These are phyloP conservation scores for Aleurites moluccanus DNA, from an alignment of 441 rosid species.

Conservation along the genomic window DNA sequence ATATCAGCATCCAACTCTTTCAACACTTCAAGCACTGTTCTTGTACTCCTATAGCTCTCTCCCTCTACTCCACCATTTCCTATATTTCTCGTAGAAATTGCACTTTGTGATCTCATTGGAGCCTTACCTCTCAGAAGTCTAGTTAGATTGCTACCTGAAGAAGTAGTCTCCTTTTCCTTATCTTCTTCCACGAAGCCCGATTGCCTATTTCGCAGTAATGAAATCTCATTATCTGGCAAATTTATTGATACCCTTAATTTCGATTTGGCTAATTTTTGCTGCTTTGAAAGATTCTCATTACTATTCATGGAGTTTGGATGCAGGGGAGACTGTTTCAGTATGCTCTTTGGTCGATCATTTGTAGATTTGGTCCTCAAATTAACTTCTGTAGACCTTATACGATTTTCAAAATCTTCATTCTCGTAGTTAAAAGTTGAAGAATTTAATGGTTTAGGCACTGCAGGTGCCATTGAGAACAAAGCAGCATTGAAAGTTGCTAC, in stretches of 20 bases:
- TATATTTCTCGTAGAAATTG: conserved; percentile 26
- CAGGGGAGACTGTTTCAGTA: conserved; percentile 73
- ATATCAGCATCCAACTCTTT: conserved; percentile 80
- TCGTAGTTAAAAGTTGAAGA: conserved; percentile 35
- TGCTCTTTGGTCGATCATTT: conserved; percentile 73
- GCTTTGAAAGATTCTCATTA: conserved; percentile 36
- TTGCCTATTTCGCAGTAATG: conserved; percentile 56
- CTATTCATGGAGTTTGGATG: conserved; percentile 35
- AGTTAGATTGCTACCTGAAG: conserved; percentile 21
- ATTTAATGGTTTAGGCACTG: conserved; percentile 45
- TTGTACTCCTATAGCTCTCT: conserved; percentile 35
- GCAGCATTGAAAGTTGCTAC: conserved; percentile 87
- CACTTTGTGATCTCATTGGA: conserved; percentile 39
- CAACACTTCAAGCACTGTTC: conserved; percentile 71
- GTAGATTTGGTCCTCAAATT: conserved; percentile 46
- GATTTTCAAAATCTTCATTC: conserved; percentile 26
- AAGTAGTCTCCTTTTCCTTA: conserved; percentile 33
- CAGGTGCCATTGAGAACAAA: conserved; percentile 92
- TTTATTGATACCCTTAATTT: conserved; percentile 88
- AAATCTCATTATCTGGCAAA: conserved; percentile 92
- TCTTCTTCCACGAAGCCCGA: conserved; percentile 50
- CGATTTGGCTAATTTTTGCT: conserved; percentile 59
- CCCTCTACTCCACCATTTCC: conserved; percentile 21
- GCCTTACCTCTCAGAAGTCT: conserved; percentile 47
- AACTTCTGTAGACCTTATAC: conserved; percentile 16